Conservation (phyloP, 768 basidiomycete genomes). For the Tricholoma flavovirens region DNA sequence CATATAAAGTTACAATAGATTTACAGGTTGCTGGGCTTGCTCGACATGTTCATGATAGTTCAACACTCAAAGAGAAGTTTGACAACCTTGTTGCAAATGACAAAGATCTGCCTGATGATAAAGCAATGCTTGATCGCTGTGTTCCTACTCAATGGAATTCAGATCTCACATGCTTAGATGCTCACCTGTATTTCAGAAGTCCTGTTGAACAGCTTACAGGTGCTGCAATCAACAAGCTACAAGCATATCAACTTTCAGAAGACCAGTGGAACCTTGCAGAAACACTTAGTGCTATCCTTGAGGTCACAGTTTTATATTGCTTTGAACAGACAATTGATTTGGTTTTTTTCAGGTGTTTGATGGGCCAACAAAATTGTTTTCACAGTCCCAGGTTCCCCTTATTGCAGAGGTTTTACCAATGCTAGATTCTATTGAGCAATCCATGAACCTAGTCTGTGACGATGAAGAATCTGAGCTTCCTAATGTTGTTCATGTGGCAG, state of each 20-base stretch:
- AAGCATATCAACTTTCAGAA: conserved; percentile 14
- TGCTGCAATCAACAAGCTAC: conserved; percentile 8
- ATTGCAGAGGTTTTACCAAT: conserved; percentile 16
- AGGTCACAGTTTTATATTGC: conserved; percentile 11
- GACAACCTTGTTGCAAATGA: conserved; percentile 14
- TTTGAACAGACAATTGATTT: background rate
- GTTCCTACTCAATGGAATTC: conserved; percentile 29
- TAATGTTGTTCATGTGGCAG: conserved; percentile 14
- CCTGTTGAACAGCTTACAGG: conserved; percentile 19
- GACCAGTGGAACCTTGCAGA: conserved; percentile 22
- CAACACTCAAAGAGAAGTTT: conserved; percentile 21
- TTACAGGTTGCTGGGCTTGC: conserved; percentile 20
- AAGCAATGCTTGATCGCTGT: conserved; percentile 15
- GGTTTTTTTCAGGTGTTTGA: conserved; percentile 18
- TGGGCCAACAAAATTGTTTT: conserved; percentile 20
- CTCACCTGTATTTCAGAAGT: conserved; percentile 20
- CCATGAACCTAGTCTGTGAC: conserved; percentile 12
- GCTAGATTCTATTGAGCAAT: conserved; percentile 11
- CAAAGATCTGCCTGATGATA: conserved; percentile 5
- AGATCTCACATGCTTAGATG: conserved; percentile 20
- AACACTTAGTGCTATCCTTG: conserved; percentile 19
- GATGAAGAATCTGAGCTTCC: conserved; percentile 11
- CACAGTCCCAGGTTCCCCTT: conserved; percentile 15
- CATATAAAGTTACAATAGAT: background rate
- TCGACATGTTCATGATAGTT: conserved; percentile 18